phyloP scores from a whole-genome alignment of 1,284 basidiomycete species.

The Ganoderma leucocontextum region DNA sequence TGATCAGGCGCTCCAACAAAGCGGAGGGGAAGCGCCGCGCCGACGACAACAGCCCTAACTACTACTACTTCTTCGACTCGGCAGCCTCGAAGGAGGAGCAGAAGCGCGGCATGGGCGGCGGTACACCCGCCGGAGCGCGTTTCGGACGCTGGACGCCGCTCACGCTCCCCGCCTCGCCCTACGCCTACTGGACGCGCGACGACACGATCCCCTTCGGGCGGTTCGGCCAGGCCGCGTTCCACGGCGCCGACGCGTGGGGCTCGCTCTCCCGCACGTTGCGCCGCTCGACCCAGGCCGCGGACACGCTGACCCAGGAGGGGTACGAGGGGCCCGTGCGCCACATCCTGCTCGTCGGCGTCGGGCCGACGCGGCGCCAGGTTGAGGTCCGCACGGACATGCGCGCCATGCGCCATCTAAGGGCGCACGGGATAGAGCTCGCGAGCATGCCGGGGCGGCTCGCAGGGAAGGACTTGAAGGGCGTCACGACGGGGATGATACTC shows the following conservation, averaged over 20 bases:
- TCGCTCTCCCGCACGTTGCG: not conserved
- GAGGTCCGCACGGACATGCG: not conserved
- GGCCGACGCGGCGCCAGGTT: not conserved
- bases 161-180: not conserved
- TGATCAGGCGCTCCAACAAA: not conserved
- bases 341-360: not conserved
- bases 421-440: not conserved
- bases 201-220: not conserved
- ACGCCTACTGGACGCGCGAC: not conserved
- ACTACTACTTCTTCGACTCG: not conserved
- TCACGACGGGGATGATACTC: not conserved
- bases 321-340: not conserved
- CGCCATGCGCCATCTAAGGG: not conserved
- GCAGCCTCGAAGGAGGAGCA: not conserved
- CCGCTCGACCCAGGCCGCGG: not conserved
- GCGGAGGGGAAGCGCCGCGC: not conserved
- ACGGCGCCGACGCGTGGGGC: slow-evolving; percentile 2
- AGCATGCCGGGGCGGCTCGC: not conserved
- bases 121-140: not conserved
- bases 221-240: slow-evolving; percentile 10
- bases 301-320: not conserved
- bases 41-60: not conserved
- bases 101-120: not conserved
- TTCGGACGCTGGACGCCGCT: not conserved
- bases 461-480: not conserved